These are phyloP conservation scores for Hemisphaericaspora lyxosophila DNA, from an alignment of 1,139 yeast genomes.

Conservation along the genomic window DNA sequence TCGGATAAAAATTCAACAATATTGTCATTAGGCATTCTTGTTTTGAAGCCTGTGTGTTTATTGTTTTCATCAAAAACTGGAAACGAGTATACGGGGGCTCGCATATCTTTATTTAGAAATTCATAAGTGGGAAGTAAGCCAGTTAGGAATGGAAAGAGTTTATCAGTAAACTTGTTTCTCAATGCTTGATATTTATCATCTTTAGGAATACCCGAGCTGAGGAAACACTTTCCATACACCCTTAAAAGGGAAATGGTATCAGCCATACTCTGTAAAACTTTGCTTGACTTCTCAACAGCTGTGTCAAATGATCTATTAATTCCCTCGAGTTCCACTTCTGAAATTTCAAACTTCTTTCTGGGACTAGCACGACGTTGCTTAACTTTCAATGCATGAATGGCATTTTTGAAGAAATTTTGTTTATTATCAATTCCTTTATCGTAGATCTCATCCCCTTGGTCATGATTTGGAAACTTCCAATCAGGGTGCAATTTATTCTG, in stretches of 20 bases:
- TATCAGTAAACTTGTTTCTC: slow-evolving; percentile 21
- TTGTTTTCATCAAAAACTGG: slow-evolving; percentile 12
- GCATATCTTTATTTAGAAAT: slow-evolving; percentile 2
- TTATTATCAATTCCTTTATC: slow-evolving; percentile 30
- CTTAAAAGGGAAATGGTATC: slow-evolving; percentile 35
- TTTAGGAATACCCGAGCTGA: slow-evolving; percentile 14
- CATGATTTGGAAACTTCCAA: slow-evolving; percentile 24
- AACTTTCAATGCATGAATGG: slow-evolving; percentile 5
- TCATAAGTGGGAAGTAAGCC: slow-evolving; percentile 24
- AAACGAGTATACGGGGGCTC: slow-evolving; percentile 9
- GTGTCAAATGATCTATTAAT: slow-evolving; percentile 14
- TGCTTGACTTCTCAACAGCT: slow-evolving; percentile 17
- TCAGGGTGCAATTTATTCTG: slow-evolving; percentile 22
- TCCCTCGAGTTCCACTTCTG: neutral
- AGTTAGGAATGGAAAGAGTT: slow-evolving; percentile 33
- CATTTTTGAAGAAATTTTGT: slow-evolving; percentile 10
- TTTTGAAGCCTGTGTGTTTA: slow-evolving; percentile 6
- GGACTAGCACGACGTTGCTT: slow-evolving; percentile 12
- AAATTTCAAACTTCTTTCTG: slow-evolving; percentile 8
- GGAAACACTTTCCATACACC: slow-evolving; percentile 38
- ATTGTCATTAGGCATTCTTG: slow-evolving; percentile 10
- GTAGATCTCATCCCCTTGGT: slow-evolving; percentile 15
- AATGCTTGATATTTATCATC: slow-evolving; percentile 10
- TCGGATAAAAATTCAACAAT: slow-evolving; percentile 15
- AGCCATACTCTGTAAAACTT: slow-evolving; percentile 34